Evolutionary conservation across 371 early-diverging fungal genomes (phyloP), one percentile per base, ranked within the genome.

Genomic region (Lichtheimia ornata): DNA sequence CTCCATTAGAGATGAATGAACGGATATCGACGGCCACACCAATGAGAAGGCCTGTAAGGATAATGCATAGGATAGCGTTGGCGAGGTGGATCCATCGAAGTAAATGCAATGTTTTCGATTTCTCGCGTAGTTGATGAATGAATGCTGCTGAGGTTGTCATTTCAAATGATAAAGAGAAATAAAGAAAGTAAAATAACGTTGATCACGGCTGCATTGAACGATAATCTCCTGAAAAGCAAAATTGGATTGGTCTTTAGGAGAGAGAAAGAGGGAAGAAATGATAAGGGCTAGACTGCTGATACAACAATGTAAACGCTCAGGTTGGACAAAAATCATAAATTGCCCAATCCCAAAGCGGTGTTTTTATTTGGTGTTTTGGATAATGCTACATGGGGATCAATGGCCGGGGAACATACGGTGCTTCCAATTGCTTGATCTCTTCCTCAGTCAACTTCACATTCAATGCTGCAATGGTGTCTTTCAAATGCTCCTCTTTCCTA

Each of bases 361-460:
- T 11, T 11, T 35, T 35, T 35, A 35, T 35, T 35, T 35, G 35
- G 11, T 35, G 35, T 35, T 35, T 9, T 9, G 2, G 4, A 4
- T 28, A 5, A 4, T 35, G 11, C 35, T 35, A 35, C 35, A 35
- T 35, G 35, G 35, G 35, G 35, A 35, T 35, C 35, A 35, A 35
- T 9, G 50, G 51, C 4, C 18, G 6, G 20, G 69, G 69, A 45
- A 56, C 51, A 47, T 74, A 74, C 5, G 60, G 45, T 27, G 64
- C 69, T 53, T 74, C 71, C 5, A 74, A 55, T 22, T 49, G 41
- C 30, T 61, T 63, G n/a, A 74, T 70, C 24, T 80, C 81, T 12
- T 76, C 77, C 1, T 55, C 62, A 7, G 70, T 59, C 24, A 83
- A 65, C 22, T 74, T 35, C 14, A 80, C 24, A 25, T 64, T 45